Evolutionary conservation across 805 yeast genomes (phyloP).

Genomic region (Kluyveromyces dobzhanskii): DNA sequence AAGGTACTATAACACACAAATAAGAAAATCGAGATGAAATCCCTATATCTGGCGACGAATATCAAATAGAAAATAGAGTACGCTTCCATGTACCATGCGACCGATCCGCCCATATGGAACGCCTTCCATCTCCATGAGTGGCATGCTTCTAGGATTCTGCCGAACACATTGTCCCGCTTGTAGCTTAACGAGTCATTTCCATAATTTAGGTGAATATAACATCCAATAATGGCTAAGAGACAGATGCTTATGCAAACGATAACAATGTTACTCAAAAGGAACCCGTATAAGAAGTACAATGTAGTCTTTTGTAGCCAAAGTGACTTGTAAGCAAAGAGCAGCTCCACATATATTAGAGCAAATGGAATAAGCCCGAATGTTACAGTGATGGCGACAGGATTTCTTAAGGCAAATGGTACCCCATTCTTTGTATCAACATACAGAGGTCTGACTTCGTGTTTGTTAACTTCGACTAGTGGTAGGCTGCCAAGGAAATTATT

Average conservation of each 20-base stretch:
- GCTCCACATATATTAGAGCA: constrained; percentile 71
- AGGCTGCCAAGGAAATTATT: neutral
- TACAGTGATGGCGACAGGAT: constrained; percentile 17
- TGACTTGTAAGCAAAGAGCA: constrained; percentile 62
- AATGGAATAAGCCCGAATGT: constrained; percentile 71
- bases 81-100: constrained; percentile 60
- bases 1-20: constrained; percentile 67
- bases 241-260: constrained; percentile 54
- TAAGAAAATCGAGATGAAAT: constrained; percentile 56
- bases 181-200: constrained; percentile 10
- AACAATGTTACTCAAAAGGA: constrained; percentile 52
- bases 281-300: constrained; percentile 74
- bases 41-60: constrained; percentile 50
- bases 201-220: constrained; percentile 51
- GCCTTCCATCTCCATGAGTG: constrained; percentile 79
- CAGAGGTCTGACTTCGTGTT: neutral
- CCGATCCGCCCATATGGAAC: constrained; percentile 60
- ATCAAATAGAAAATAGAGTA: constrained; percentile 64
- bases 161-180: neutral
- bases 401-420: constrained; percentile 5
- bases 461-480: neutral
- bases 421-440: neutral
- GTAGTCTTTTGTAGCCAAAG: constrained; percentile 76
- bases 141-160: constrained; percentile 2
- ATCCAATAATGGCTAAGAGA: constrained; percentile 64